Evolutionary conservation across 106 monocot genomes (phyloP).

Genomic region (Allium cepa): DNA sequence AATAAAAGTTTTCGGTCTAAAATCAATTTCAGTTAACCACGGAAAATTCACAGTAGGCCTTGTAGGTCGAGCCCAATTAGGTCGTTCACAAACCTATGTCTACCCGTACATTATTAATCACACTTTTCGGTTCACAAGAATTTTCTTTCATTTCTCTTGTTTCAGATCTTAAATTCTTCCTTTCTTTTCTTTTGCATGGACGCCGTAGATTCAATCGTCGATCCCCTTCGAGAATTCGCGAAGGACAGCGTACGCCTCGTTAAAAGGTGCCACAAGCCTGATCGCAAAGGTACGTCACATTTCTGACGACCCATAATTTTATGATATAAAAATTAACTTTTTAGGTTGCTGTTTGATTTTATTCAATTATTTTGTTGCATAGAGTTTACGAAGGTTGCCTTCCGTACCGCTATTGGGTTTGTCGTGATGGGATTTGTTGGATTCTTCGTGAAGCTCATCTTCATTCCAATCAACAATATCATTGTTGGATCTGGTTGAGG

Average conservation of each 20-base stretch:
- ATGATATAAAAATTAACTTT: too few species aligned
- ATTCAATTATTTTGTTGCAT: not conserved
- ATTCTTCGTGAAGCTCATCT: slow-evolving; percentile 68
- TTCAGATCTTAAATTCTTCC: too few species aligned
- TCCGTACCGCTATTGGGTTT: slow-evolving; percentile 63
- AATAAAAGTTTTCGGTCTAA: too few species aligned
- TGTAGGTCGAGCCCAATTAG: too few species aligned
- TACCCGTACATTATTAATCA: too few species aligned
- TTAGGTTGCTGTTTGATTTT: too few species aligned
- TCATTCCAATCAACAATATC: slow-evolving; percentile 72
- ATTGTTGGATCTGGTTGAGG: slow-evolving; percentile 56
- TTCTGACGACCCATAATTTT: too few species aligned
- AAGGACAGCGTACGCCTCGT: slow-evolving; percentile 52
- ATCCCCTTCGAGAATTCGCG: slow-evolving; percentile 40
- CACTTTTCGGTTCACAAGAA: too few species aligned
- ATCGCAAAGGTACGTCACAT: slow-evolving; percentile 27
- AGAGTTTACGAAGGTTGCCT: slow-evolving; percentile 62
- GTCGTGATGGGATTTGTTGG: slow-evolving; percentile 73
- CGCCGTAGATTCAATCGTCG: slow-evolving; percentile 34
- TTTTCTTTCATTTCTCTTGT: too few species aligned
- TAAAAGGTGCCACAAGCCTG: slow-evolving; percentile 52
- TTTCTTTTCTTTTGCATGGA: slow-evolving; percentile 12
- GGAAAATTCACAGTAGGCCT: too few species aligned
- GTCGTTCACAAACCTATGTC: too few species aligned
- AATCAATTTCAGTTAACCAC: too few species aligned